Evolutionary conservation across 2,329 filamentous ascomycete species (phyloP), one percentile per base, ranked within the genome.

Genomic region (Blastomyces gilchristii): DNA sequence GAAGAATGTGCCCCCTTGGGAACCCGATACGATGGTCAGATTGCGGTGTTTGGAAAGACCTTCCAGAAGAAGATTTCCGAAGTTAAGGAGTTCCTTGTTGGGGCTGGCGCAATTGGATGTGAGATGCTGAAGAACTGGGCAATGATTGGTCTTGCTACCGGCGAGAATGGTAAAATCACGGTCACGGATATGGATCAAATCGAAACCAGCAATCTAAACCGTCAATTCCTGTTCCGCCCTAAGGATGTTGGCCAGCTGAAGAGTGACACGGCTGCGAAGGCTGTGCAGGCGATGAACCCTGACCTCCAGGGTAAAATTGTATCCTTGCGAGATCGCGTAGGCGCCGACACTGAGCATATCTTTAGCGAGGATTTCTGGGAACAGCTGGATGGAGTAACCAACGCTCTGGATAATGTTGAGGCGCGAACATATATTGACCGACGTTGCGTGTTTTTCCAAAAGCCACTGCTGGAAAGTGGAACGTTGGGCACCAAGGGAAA

Each of bases 41-140:
- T 99, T 72, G 93, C 91, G 2, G 94, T 99, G 0, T 96, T 99
- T 68, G 94, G 94, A 66, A 88, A 85, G 70, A 90, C 96, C 67
- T 99, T 87, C 76, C 94, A 99, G 76, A 88, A 96, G 60, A 97
- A 96, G 81, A 84, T 99, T 68, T 85, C 88, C 65, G 96, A 97
- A 71, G 78, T 94, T 65, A 94, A 87, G 71, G 86, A 97, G 71
- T 99, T 99, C 80, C 82, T 99, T 62, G 94, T 99, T 63, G 94
- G 94, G 69, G 91, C 94, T 57, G 94, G 94, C 70, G 94, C 95
- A 67, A 99, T 99, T 74, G 94, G 94, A 56, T 99, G 94, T 72
- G 94, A 99, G 74, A 99, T 97, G 89, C 80, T 99, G 69, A 99
- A 99, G 85, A 97, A 97, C 77, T 99, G 94, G 92, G 93, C 95